Percentiles rank a stretch among this genome's conserved stretches.
Evolutionary conservation across 345 rosid species (phyloP).

Genomic region (Fremontodendron californicum): DNA sequence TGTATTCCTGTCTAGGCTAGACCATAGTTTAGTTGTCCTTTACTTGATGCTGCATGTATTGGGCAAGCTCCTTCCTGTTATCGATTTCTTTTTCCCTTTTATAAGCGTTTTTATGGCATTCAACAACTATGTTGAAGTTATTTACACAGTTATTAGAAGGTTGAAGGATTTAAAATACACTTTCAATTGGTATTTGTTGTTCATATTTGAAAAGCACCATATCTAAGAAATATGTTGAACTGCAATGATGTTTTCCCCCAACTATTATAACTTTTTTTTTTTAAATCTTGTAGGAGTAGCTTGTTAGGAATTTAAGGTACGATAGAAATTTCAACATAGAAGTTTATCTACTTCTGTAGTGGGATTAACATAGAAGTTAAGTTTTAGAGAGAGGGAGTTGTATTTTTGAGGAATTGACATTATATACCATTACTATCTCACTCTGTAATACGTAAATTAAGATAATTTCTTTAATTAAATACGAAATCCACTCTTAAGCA

Average conservation of each 20-base stretch:
- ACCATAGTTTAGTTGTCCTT: background rate
- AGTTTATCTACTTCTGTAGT: background rate
- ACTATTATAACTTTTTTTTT: background rate
- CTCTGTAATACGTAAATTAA: background rate
- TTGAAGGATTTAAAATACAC: background rate
- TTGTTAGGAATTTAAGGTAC: background rate
- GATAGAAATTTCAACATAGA: background rate
- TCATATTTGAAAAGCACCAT: constrained; percentile 3
- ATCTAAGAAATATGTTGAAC: background rate
- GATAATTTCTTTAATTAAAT: background rate
- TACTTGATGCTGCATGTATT: background rate
- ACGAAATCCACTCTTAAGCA: background rate
- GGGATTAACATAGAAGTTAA: background rate
- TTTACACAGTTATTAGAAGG: background rate
- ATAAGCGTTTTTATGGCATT: background rate
- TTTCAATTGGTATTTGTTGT: background rate
- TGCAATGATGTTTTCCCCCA: background rate
- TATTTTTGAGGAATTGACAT: background rate
- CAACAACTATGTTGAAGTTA: background rate
- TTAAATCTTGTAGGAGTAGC: background rate
- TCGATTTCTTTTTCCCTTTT: background rate
- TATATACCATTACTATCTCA: background rate
- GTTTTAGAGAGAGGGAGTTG: background rate
- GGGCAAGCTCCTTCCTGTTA: background rate
- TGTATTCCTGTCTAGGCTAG: background rate